These are phyloP conservation scores for Talaromyces adpressus DNA, from an alignment of 495 filamentous ascomycete genomes.

Conservation along the genomic window DNA sequence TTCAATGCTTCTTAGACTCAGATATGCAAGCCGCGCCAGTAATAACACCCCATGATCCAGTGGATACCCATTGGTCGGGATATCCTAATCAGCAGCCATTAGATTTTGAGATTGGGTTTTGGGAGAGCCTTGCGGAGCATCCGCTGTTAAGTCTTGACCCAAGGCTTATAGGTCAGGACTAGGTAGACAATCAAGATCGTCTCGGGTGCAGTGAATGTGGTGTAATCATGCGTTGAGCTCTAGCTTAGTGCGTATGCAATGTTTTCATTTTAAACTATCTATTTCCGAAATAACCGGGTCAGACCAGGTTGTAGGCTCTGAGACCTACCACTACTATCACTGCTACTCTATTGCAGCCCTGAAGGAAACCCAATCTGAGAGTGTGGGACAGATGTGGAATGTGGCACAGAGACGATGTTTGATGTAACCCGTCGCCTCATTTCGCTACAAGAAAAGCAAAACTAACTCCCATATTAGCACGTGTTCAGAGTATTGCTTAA, in stretches of 20 bases:
- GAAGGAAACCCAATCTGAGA: too few species aligned
- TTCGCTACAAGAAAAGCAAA: too few species aligned
- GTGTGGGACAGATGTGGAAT: too few species aligned
- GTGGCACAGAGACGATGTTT: too few species aligned
- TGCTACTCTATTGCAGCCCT: background rate
- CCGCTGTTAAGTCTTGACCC: background rate
- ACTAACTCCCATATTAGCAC: too few species aligned
- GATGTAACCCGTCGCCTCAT: too few species aligned
- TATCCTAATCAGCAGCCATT: background rate
- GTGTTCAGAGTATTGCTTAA: background rate
- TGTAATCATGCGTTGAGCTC: background rate
- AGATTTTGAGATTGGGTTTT: background rate
- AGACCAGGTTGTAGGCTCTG: background rate
- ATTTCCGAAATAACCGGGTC: background rate
- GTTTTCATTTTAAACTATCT: background rate
- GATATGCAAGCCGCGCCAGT: background rate
- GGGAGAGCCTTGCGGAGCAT: background rate
- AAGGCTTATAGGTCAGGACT: background rate
- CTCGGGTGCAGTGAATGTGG: background rate
- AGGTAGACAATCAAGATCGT: background rate
- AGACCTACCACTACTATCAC: background rate
- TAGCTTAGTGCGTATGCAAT: background rate
- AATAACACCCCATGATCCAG: background rate
- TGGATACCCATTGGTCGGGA: background rate
- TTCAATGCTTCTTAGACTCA: too few species aligned